Evolutionary conservation across 768 basidiomycete genomes (phyloP), one percentile per base, ranked within the genome.

Genomic region (Xerocomellus intermedius): DNA sequence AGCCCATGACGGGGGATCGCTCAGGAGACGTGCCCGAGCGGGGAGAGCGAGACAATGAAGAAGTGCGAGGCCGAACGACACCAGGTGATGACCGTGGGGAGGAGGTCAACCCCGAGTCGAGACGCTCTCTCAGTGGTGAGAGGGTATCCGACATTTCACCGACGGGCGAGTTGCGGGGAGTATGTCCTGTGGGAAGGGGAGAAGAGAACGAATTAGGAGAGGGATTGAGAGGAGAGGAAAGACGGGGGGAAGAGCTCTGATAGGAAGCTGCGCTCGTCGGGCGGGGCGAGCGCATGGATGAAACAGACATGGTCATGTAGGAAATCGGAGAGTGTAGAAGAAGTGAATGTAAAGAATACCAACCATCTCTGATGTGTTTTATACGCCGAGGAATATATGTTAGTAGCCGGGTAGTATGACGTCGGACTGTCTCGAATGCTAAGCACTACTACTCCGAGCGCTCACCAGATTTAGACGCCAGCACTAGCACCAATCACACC

Each of bases 191-290:
- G 2, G 50, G 33, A 2, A 42, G 33, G 3, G 39, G 42, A 16
- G 52, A 50, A 41, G 48, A 39, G 26, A 58, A 57, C 13, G 52
- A 46, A 21, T 48, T 55, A 9, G 52, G 50, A 42, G 63, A 52
- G 1, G 65, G 66, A 16, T 65, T 65, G 19, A 70, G 56, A 42
- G 63, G 70, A 13, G 66, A 71, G 5, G 70, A 50, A 13, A 58
- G 59, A 32, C 59, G 59, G 7, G 62, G 52, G 1, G 64, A 56
- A 45, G 56, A 45, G 4, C 13, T 52, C 24, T 65, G 56, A 46
- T 41, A 46, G 14, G 55, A 57, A 55, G 50, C 32, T 5, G 13
- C 16, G 37, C 50, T 54, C 26, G 49, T 13, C 17, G 52, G 50
- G 47, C 61, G 61, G 37, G 64, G 58, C 42, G 56, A 57, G 45